Base-by-base conservation (phyloP, 2,329 filamentous ascomycete genomes). In the Xylaria sp. region DNA sequence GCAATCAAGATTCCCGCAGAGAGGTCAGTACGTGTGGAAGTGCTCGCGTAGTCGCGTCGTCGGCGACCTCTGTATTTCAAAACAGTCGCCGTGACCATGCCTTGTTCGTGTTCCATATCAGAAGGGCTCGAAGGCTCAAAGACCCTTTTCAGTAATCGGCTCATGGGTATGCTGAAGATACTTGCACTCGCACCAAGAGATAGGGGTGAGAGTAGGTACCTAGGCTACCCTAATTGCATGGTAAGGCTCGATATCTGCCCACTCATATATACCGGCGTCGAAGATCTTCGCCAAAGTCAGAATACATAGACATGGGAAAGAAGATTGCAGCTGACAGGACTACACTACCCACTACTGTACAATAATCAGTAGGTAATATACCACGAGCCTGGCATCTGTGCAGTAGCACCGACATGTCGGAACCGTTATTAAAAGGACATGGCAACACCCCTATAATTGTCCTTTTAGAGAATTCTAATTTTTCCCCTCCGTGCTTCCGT, bases 301-400 rank as follows among this genome's bases (percentile, higher is more conserved):
- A 56, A 55, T 58, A 39, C 59, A 58, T 55, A 64, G 46, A 48
- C 41, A 63, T 56, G 32, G 60, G 48, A 71, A 59, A 66, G 66
- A 62, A 65, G 60, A 67, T 71, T 64, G 60, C 67, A 70, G 69
- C 69, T 66, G 69, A 68, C 57, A 64, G 55, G 59, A 63, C 54
- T 63, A 39, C 54, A 34, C 20, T 28, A 44, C 41, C 15, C 20
- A 28, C 28, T 28, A 28, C 28, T 28, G 28, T 28, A 28, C 28
- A 28, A 28, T 28, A 28, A 2, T 28, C 28, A 46, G 12, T 18
- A 46, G 18, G 23, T 32, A 60, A 62, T 51, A 62, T 62, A 70
- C 65, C 58, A 62, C 52, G 52, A 63, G 69, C 48, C 62, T 63
- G 23, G 54, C 60, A 62, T 61, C 50, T 50, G 8, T 41, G 46